phyloP scores from a whole-genome alignment of 345 rosid genomes.

The Cardamine chenopodiifolia region DNA sequence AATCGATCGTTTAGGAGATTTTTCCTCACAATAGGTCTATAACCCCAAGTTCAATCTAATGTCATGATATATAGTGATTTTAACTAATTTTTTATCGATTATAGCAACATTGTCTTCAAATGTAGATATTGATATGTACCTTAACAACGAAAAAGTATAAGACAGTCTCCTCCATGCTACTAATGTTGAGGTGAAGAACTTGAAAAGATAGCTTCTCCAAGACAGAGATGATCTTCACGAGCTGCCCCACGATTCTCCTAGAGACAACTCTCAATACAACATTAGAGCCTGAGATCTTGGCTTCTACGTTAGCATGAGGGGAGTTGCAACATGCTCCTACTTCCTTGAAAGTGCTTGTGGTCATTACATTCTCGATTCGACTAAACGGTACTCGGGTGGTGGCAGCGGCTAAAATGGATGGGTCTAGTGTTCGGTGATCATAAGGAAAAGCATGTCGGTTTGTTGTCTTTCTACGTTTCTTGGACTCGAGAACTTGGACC shows the following conservation, averaged over 20 bases:
- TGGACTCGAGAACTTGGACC: constrained; percentile 76
- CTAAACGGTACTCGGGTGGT: constrained; percentile 27
- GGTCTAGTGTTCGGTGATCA: constrained; percentile 41
- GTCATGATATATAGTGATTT: constrained; percentile 4
- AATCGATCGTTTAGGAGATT: not conserved
- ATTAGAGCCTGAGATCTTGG: constrained; percentile 82
- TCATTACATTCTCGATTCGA: constrained; percentile 40
- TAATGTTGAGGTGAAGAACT: constrained; percentile 81
- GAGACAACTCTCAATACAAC: constrained; percentile 69
- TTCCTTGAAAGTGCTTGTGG: constrained; percentile 47
- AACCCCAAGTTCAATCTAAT: not conserved
- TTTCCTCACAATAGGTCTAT: not conserved
- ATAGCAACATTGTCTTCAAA: not conserved
- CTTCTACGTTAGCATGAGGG: constrained; percentile 85
- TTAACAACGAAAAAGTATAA: constrained; percentile 78
- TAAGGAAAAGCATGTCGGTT: constrained; percentile 54
- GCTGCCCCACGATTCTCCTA: constrained; percentile 61
- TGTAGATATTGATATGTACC: constrained; percentile 50
- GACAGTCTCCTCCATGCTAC: constrained; percentile 92
- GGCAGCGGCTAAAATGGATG: constrained; percentile 15
- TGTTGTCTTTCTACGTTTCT: constrained; percentile 77
- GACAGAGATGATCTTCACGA: constrained; percentile 65
- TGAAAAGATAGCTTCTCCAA: constrained; percentile 80
- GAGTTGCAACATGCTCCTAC: constrained; percentile 80
- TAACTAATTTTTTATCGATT: not conserved